Evolutionary conservation across 306 rosid genomes (phyloP), one percentile per base, ranked within the genome.

Genomic region (Lathyrus sativus): DNA sequence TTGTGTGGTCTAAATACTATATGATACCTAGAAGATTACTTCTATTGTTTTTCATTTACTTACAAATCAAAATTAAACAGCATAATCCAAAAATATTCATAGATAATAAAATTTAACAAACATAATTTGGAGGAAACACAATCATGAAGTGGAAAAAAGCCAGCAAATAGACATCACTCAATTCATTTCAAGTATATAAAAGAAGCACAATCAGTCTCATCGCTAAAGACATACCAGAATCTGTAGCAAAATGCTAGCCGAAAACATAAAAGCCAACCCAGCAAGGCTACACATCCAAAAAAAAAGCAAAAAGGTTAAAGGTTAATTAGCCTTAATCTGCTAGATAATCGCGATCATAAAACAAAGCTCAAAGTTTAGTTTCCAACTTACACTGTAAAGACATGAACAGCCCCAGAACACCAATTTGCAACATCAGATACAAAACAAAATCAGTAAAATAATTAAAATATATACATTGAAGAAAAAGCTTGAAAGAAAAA

Each of bases 251-350:
- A 95, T 85, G 92, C 97, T 95, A 67, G 99, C 72, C 10, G 99
- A 95, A 80, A 95, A 95, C 99, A 95, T 95, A 84, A 95, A 95
- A 48, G 99, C 99, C 75, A 95, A 85, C 68, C 97, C 99, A 55
- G 97, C 99, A 80, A 95, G 96, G 76, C 99, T 95, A 84, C 86
- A 84, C 35, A 38, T 41, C 1, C 60, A 72, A 22, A 65, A 46
- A 67, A 57, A 39, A n/a, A n/a, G n/a, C n/a, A n/a, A n/a, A 67
- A 54, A 74, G 9, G 70, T 62, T 66, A 66, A 73, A 49, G 4
- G 17, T 65, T 62, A 35, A 67, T 58, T 71, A 62, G n/a, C 11
- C 54, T 39, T 37, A 45, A 78, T 80, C 72, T 59, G 71, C 70
- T 62, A n/a, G 67, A 29, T 77, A 69, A 74, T 53, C 22, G 35